A percentile compares a stretch with the other conserved stretches of the same genome.
phyloP scores from a whole-genome alignment of 2,329 filamentous ascomycete genomes.

The Clonostachys byssicola region DNA sequence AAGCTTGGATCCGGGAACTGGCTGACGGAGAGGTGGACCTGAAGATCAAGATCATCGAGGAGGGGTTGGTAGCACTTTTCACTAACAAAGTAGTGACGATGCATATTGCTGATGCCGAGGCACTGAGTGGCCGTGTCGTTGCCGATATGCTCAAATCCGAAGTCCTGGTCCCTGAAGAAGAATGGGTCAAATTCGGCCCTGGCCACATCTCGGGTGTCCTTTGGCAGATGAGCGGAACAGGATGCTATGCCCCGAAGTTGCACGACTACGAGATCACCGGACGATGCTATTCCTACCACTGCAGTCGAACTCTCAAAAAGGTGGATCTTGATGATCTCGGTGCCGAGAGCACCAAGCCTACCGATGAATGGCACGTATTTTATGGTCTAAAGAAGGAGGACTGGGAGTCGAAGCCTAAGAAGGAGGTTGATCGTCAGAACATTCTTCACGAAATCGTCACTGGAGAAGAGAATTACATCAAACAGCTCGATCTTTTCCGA shows the following conservation, averaged over 20 bases:
- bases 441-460: constrained; percentile 93
- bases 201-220: constrained; percentile 83
- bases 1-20: constrained; percentile 82
- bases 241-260: constrained; percentile 84
- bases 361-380: constrained; percentile 83
- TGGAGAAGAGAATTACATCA: constrained; percentile 87
- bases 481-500: constrained; percentile 80
- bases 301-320: constrained; percentile 90
- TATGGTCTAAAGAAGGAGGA: constrained; percentile 80
- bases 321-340: constrained; percentile 77
- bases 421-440: constrained; percentile 91
- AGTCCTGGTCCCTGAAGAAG: constrained; percentile 82
- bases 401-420: constrained; percentile 67
- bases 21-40: constrained; percentile 89
- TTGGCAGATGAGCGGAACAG: constrained; percentile 86
- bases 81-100: constrained; percentile 95
- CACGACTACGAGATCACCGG: constrained; percentile 68
- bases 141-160: constrained; percentile 74
- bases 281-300: constrained; percentile 90
- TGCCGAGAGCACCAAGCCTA: constrained; percentile 62
- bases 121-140: constrained; percentile 73
- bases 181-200: constrained; percentile 92
- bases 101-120: constrained; percentile 96
- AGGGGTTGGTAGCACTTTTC: constrained; percentile 84
- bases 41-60: constrained; percentile 77